Base-by-base conservation (phyloP, 139 green algal species). In the Closterium sp. region DNA sequence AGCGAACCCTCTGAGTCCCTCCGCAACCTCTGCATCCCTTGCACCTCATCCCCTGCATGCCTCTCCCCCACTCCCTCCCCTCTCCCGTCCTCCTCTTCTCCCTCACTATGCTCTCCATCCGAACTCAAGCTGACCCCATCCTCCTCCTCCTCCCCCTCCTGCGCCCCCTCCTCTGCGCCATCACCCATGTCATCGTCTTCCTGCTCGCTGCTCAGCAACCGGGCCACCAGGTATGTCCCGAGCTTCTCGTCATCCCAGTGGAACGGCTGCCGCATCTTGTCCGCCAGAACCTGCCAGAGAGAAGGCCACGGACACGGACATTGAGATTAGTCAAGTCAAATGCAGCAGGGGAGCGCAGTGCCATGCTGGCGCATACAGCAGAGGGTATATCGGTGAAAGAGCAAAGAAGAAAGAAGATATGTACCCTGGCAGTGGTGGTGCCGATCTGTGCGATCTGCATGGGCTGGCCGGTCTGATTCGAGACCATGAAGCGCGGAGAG, bases 181-280 rank as follows among this genome's bases (percentile, higher is more conserved):
- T 79, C 62, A 79, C 2, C 62, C 62, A 79, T 1, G 0, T 31
- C 85, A 31, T 31, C 28, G 2, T 31, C 28, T 10, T 88, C 85
- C 85, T 6, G 29, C 27, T 34, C 70, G 73, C 73, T 86, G 89
- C 70, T 28, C 28, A 34, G 62, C 28, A 86, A 86, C 29, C 62
- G 89, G 17, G 38, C 24, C 70, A 29, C n/a, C 62, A 90, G 70
- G 89, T 95, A 50, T 19, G 94, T 89, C 7, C n/a, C 62, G 85
- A 42, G 88, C 21, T 86, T 50, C 21, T 88, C 85, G 86, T 95
- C 93, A 29, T 94, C 86, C 95, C 95, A 96, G 89, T 96, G 94
- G 62, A 93, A 95, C 30, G 95, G 19, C 87, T 89, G 31, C 19
- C 22, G 87, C 29, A 62, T 22, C 28, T 31, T 31, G 30, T 89